These are phyloP conservation scores for Sporisorium graminicola DNA, from an alignment of 1,284 basidiomycete genomes.

Conservation along the genomic window DNA sequence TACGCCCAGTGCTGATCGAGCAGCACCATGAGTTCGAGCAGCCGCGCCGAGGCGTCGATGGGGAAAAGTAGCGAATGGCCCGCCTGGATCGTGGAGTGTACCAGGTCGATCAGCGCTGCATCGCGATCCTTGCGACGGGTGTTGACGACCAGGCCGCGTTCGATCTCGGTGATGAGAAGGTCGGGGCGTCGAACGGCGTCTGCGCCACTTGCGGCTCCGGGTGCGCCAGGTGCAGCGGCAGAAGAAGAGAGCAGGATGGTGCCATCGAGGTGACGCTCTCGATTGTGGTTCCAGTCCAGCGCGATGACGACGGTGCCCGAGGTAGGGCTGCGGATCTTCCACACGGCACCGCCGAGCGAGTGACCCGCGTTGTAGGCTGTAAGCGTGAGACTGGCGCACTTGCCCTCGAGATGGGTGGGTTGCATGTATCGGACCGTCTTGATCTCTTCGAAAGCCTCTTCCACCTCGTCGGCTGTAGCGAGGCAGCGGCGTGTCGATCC, in stretches of 20 bases:
- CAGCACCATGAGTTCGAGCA: slow-evolving; percentile 92
- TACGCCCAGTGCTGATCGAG: slow-evolving; percentile 98
- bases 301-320: slow-evolving; percentile 96
- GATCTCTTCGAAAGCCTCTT: slow-evolving; percentile 91
- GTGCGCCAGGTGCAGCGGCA: slow-evolving; percentile 33
- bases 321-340: slow-evolving; percentile 97
- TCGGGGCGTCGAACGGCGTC: slow-evolving; percentile 65
- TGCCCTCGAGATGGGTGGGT: slow-evolving; percentile 92
- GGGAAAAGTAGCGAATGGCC: slow-evolving; percentile 86
- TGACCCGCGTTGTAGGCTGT: slow-evolving; percentile 97
- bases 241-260: slow-evolving; percentile 75
- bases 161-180: slow-evolving; percentile 91
- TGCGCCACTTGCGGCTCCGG: slow-evolving; percentile 22
- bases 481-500: slow-evolving; percentile 72
- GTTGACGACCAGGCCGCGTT: slow-evolving; percentile 80
- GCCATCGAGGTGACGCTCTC: slow-evolving; percentile 94
- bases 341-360: slow-evolving; percentile 94
- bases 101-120: slow-evolving; percentile 74
- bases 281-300: slow-evolving; percentile 95
- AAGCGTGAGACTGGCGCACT: slow-evolving; percentile 77
- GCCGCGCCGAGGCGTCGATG: slow-evolving; percentile 90
- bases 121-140: slow-evolving; percentile 92
- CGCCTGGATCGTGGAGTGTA: slow-evolving; percentile 86
- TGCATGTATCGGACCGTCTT: slow-evolving; percentile 95
- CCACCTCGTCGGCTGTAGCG: slow-evolving; percentile 85